These are phyloP conservation scores for Plasmopara muralis DNA, from an alignment of 352 stramenopile genomes.

Conservation along the genomic window DNA sequence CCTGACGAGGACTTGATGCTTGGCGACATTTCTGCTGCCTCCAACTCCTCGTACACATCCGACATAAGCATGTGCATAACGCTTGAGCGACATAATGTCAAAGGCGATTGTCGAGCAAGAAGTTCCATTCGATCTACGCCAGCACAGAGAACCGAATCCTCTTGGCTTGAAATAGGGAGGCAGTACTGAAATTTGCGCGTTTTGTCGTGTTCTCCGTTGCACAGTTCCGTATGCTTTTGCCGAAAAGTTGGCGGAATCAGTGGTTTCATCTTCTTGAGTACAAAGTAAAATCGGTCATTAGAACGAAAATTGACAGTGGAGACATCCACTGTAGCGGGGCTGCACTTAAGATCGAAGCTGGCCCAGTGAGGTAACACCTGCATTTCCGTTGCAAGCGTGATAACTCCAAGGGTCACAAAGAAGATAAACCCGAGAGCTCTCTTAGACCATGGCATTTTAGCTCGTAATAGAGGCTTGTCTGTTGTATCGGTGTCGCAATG, in stretches of 20 bases:
- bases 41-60: conserved; percentile 6
- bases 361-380: conserved; percentile 4
- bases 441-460: conserved; percentile 1
- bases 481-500: background rate
- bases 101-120: conserved; percentile 14
- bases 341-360: conserved; percentile 8
- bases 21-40: conserved; percentile 10
- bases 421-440: conserved; percentile 5
- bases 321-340: conserved; percentile 3
- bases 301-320: conserved; percentile 8
- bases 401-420: background rate
- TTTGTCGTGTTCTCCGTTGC: conserved; percentile 2
- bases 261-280: conserved; percentile 7
- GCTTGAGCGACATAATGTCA: conserved; percentile 20
- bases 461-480: conserved; percentile 1
- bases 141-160: conserved; percentile 32
- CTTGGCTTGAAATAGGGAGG: conserved; percentile 36
- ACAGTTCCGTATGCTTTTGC: conserved; percentile 8
- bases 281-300: conserved; percentile 8
- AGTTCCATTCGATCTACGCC: conserved; percentile 38
- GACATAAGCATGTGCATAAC: conserved; percentile 33
- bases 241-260: conserved; percentile 14
- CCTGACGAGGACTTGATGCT: conserved; percentile 26
- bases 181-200: conserved; percentile 22
- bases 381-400: conserved; percentile 7